phyloP scores from a whole-genome alignment of 805 yeast species.

The Cephaloascus albidus region DNA sequence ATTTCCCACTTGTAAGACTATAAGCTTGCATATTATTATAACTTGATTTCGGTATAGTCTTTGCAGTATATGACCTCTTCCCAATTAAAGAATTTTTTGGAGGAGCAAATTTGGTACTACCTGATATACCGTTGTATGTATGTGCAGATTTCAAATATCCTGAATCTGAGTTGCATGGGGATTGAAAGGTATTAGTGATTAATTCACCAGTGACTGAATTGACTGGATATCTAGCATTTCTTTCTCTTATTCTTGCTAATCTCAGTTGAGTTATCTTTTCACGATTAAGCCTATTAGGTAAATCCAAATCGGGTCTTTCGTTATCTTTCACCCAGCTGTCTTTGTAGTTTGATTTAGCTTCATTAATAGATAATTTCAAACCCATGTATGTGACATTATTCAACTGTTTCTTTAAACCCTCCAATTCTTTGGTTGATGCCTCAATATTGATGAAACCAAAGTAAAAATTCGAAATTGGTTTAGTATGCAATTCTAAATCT shows the following conservation, averaged over 20 bases:
- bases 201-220: conserved; percentile 14
- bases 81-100: conserved; percentile 23
- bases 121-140: conserved; percentile 19
- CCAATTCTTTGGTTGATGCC: conserved; percentile 34
- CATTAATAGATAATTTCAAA: conserved; percentile 45
- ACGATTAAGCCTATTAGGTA: conserved; percentile 15
- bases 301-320: conserved; percentile 25
- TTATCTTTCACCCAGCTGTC: conserved; percentile 37
- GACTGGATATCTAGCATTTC: conserved; percentile 12
- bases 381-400: conserved; percentile 76
- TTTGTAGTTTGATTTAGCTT: conserved; percentile 49
- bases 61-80: conserved; percentile 23
- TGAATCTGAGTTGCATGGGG: conserved; percentile 6
- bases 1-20: conserved; percentile 22
- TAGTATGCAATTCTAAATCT: conserved; percentile 44
- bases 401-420: conserved; percentile 43
- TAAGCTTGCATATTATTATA: conserved; percentile 14
- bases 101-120: conserved; percentile 21
- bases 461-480: conserved; percentile 39
- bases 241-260: conserved; percentile 33
- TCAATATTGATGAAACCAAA: conserved; percentile 64
- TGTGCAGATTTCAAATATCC: conserved; percentile 26
- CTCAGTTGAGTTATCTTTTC: conserved; percentile 23
- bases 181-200: conserved; percentile 4
- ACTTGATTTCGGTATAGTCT: conserved; percentile 17